phyloP scores from a whole-genome alignment of 2,329 filamentous ascomycete genomes.

The Fusarium compactum region DNA sequence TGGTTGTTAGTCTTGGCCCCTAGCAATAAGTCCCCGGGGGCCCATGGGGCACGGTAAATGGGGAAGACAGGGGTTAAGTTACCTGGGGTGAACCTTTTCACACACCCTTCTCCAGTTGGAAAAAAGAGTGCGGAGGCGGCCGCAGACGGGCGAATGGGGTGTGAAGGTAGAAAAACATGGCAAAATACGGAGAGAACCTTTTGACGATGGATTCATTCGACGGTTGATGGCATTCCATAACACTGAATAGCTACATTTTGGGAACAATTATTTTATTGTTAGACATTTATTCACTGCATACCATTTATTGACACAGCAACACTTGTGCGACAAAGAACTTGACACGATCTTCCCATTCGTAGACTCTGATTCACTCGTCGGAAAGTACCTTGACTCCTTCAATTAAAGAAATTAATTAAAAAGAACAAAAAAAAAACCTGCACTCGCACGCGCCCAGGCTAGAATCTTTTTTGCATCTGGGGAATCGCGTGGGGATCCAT shows the following conservation, averaged over 20 bases:
- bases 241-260: background rate
- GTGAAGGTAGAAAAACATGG: slow-evolving; percentile 23
- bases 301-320: background rate
- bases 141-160: background rate
- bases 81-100: background rate
- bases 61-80: slow-evolving; percentile 14
- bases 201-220: background rate
- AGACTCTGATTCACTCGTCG: background rate
- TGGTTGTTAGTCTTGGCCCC: background rate
- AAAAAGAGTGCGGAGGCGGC: slow-evolving; percentile 29
- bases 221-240: background rate
- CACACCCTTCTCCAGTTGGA: slow-evolving; percentile 2
- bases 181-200: background rate
- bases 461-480: slow-evolving; percentile 48
- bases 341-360: slow-evolving; percentile 1
- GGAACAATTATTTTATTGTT: background rate
- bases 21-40: slow-evolving; percentile 24
- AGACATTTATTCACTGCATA: background rate
- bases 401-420: slow-evolving; percentile 12
- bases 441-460: slow-evolving; percentile 26
- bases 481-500: slow-evolving; percentile 45
- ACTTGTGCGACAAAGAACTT: slow-evolving; percentile 8
- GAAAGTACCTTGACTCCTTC: background rate
- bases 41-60: slow-evolving; percentile 40
- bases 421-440: slow-evolving; percentile 15